These are phyloP conservation scores for Geotrichum candidum DNA, from an alignment of 1,139 yeast species.

Conservation along the genomic window DNA sequence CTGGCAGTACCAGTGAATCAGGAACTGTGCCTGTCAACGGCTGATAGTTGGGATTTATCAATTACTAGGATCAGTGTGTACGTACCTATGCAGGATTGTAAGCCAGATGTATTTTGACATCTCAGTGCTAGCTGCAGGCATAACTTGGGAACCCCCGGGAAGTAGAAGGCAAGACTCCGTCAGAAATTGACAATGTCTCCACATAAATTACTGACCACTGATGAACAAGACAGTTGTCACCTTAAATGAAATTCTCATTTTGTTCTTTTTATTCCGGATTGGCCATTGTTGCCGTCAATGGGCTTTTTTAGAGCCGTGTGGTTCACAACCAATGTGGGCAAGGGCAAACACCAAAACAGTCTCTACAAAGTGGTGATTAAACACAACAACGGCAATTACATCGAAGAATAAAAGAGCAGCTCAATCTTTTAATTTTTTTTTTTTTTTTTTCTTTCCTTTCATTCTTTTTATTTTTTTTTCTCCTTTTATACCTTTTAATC, in stretches of 20 bases:
- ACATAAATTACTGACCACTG: no score
- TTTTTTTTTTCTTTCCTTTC: not conserved
- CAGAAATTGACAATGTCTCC: no score
- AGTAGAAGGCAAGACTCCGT: no score
- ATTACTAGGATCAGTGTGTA: not conserved
- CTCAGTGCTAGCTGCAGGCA: no score
- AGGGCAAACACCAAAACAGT: not conserved
- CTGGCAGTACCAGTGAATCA: not conserved
- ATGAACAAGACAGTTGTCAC: not conserved
- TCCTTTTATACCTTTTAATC: not conserved
- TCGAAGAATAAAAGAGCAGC: not conserved
- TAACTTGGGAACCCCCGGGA: no score
- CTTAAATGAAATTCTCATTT: not conserved
- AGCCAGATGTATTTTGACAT: no score
- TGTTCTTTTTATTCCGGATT: not conserved
- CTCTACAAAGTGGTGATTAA: not conserved
- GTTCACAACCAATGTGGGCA: not conserved
- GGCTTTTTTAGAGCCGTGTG: not conserved
- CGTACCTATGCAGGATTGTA: no score
- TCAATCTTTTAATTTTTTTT: not conserved
- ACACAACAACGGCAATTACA: not conserved
- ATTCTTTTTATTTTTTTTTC: not conserved
- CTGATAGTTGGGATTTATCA: not conserved
- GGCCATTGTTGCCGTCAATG: not conserved
- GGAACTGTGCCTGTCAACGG: not conserved